phyloP scores from a whole-genome alignment of 2,329 filamentous ascomycete genomes.

The Macrophomina tecta region DNA sequence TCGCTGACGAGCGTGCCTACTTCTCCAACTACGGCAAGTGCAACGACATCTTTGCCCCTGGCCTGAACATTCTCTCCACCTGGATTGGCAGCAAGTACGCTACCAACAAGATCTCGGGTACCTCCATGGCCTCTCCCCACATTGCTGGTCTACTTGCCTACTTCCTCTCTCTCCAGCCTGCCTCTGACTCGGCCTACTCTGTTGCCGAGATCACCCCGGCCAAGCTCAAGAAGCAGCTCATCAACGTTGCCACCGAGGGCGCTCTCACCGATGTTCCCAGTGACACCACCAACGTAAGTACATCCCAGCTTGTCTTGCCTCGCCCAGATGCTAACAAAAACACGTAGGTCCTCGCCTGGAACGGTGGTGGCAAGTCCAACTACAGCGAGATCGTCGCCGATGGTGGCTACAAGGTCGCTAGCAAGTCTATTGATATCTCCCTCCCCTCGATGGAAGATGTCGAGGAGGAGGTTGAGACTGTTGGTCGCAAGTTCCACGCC shows the following conservation, averaged over 20 bases:
- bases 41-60: slow-evolving; percentile 98
- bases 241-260: slow-evolving; percentile 80
- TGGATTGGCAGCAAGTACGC: slow-evolving; percentile 98
- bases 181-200: slow-evolving; percentile 87
- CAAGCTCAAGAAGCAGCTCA: slow-evolving; percentile 89
- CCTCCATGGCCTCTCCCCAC: slow-evolving; percentile 98
- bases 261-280: slow-evolving; percentile 81
- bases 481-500: slow-evolving; percentile 42
- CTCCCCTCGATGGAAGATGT: slow-evolving; percentile 33
- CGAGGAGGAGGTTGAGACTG: slow-evolving; percentile 43
- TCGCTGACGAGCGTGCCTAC: slow-evolving; percentile 95
- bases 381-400: slow-evolving; percentile 80
- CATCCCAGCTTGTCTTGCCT: background rate
- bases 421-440: slow-evolving; percentile 31
- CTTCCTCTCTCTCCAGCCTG: slow-evolving; percentile 93
- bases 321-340: slow-evolving; percentile 34
- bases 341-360: slow-evolving; percentile 84
- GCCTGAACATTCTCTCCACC: slow-evolving; percentile 95
- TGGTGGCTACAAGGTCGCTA: slow-evolving; percentile 69
- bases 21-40: slow-evolving; percentile 99
- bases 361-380: slow-evolving; percentile 94
- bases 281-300: slow-evolving; percentile 79
- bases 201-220: slow-evolving; percentile 88
- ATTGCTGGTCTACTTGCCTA: slow-evolving; percentile 96
- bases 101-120: slow-evolving; percentile 98